phyloP scores from a whole-genome alignment of 306 rosid species.

The Benincasa hispida region DNA sequence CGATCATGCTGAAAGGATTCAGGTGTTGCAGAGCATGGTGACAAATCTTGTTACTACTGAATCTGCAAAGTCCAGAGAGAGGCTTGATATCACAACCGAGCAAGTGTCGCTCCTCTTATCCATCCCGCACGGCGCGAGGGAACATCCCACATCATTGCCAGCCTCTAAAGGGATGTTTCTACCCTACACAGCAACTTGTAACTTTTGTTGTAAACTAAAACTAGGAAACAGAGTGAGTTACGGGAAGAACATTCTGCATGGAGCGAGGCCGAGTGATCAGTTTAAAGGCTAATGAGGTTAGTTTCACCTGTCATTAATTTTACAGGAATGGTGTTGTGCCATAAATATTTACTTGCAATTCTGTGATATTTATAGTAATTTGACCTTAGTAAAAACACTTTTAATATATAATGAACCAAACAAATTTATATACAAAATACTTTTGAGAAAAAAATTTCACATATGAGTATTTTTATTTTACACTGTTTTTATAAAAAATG shows the following conservation, averaged over 20 bases:
- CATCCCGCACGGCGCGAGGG: constrained; percentile 57
- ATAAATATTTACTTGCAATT: too few species aligned
- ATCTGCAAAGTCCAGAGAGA: constrained; percentile 77
- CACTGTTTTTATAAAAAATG: too few species aligned
- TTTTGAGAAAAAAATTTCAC: too few species aligned
- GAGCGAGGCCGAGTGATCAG: background rate
- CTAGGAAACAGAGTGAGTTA: background rate
- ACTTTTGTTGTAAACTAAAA: background rate
- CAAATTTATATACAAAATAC: too few species aligned
- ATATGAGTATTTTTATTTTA: too few species aligned
- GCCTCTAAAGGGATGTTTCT: constrained; percentile 46
- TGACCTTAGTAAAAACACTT: too few species aligned
- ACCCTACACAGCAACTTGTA: constrained; percentile 31
- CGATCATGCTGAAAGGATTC: constrained; percentile 61
- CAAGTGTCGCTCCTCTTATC: constrained; percentile 64
- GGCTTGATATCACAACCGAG: constrained; percentile 71
- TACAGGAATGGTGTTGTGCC: too few species aligned
- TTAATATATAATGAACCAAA: too few species aligned
- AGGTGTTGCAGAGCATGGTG: constrained; percentile 60
- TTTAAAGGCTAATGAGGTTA: too few species aligned
- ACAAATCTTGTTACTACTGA: constrained; percentile 66
- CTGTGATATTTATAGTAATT: too few species aligned
- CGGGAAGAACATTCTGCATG: background rate
- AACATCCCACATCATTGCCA: constrained; percentile 59
- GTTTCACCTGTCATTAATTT: too few species aligned